phyloP scores from a whole-genome alignment of 768 basidiomycete species.

The Phylloporus rhodoxanthus region DNA sequence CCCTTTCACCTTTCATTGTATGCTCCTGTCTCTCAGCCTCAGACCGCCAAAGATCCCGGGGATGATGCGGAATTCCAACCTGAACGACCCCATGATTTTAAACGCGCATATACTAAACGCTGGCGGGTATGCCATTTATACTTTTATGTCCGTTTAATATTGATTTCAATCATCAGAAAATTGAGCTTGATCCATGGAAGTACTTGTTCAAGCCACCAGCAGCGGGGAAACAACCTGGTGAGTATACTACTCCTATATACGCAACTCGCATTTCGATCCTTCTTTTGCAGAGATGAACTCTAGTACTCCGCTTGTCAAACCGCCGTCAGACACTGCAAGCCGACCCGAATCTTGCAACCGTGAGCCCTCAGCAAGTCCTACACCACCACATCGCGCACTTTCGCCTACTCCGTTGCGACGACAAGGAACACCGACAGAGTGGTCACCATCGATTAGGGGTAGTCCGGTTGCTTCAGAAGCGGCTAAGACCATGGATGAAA shows the following conservation, averaged over 20 bases:
- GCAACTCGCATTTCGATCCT: neutral
- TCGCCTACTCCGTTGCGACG: conserved; percentile 3
- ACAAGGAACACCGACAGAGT: conserved; percentile 29
- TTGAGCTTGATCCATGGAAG: conserved; percentile 12
- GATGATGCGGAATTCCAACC: conserved; percentile 3
- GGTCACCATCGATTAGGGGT: conserved; percentile 24
- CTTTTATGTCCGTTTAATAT: neutral
- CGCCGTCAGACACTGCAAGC: neutral
- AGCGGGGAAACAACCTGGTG: conserved; percentile 8
- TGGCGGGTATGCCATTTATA: conserved; percentile 19
- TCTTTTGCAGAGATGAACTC: conserved; percentile 4
- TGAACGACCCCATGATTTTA: conserved; percentile 7
- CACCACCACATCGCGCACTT: conserved; percentile 6
- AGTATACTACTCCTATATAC: neutral
- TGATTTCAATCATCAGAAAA: conserved; percentile 9
- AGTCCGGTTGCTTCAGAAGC: conserved; percentile 9
- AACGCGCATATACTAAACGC: conserved; percentile 19
- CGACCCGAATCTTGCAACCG: neutral
- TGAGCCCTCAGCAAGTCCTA: neutral
- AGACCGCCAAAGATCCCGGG: neutral
- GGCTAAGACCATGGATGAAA: neutral
- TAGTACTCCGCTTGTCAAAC: neutral
- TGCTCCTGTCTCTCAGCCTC: conserved; percentile 2
- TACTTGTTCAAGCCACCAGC: conserved; percentile 11
- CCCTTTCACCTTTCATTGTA: conserved; percentile 2